These are phyloP conservation scores for Ephemerocybe angulata DNA, from an alignment of 768 basidiomycete species.

Conservation along the genomic window DNA sequence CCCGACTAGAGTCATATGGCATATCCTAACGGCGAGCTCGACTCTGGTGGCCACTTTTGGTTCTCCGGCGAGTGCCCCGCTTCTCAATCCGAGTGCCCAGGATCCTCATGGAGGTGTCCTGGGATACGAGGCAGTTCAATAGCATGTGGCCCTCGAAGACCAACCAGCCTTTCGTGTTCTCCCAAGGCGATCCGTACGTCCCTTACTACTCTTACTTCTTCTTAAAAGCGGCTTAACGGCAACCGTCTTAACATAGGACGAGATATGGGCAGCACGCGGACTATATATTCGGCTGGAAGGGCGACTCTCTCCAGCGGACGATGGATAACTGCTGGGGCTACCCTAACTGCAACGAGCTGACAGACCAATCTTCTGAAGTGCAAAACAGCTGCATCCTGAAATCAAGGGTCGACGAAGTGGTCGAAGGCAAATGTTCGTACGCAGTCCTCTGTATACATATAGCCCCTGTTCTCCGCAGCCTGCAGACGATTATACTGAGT, in stretches of 20 bases:
- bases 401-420: neutral
- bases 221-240: neutral
- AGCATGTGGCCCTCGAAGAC: neutral
- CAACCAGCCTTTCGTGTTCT: neutral
- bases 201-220: neutral
- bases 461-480: too few species aligned
- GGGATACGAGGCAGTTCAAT: too few species aligned
- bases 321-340: neutral
- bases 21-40: neutral
- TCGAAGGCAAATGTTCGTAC: neutral
- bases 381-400: neutral
- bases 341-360: neutral
- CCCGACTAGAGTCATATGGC: neutral
- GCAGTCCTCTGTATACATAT: neutral
- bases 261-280: conserved; percentile 3
- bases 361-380: neutral
- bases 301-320: conserved; percentile 1
- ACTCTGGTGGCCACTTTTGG: neutral
- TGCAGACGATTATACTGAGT: too few species aligned
- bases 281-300: too few species aligned
- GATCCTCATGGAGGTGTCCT: neutral
- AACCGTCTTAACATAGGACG: neutral
- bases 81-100: neutral
- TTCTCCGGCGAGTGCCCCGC: neutral
- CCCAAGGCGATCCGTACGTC: neutral